Conservation (phyloP, 2,329 filamentous ascomycete species). For the Cladorrhinum sp. region DNA sequence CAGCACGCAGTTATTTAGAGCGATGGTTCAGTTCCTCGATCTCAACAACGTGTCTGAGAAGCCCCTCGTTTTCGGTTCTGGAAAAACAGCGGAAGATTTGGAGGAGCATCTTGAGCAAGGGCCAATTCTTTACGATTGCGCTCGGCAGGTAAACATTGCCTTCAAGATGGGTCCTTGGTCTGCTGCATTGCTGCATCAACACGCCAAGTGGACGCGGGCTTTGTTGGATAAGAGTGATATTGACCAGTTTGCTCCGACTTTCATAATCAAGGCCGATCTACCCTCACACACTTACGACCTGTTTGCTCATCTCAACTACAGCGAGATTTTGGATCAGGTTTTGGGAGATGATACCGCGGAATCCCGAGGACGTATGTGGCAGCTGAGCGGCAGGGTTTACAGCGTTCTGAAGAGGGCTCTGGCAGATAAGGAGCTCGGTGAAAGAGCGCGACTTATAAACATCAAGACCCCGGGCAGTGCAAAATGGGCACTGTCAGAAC, state of each 20-base stretch:
- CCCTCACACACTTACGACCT: constrained; percentile 56
- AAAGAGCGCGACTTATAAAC: constrained; percentile 68
- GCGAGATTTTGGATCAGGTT: constrained; percentile 9
- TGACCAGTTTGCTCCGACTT: constrained; percentile 81
- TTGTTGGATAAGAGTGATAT: constrained; percentile 70
- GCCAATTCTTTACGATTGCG: constrained; percentile 76
- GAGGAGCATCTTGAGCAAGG: constrained; percentile 43
- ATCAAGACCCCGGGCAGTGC: constrained; percentile 42
- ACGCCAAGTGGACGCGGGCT: constrained; percentile 70
- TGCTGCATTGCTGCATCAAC: constrained; percentile 66
- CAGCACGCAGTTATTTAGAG: constrained; percentile 93
- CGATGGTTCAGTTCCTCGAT: constrained; percentile 81
- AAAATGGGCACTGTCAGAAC: constrained; percentile 47
- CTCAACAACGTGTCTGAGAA: constrained; percentile 68
- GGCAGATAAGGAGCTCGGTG: constrained; percentile 70
- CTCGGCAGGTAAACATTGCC: constrained; percentile 72
- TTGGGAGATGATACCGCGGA: constrained; percentile 26
- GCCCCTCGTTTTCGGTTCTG: constrained; percentile 54
- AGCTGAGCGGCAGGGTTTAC: constrained; percentile 58
- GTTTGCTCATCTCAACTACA: constrained; percentile 34
- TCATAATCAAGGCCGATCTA: constrained; percentile 63
- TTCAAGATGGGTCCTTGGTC: constrained; percentile 92
- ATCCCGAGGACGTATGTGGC: constrained; percentile 41
- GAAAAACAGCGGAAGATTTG: constrained; percentile 38
- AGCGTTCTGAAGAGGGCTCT: constrained; percentile 67